Evolutionary conservation across 345 rosid genomes (phyloP), one percentile per base, ranked within the genome.

Genomic region (Lepidium sativum): DNA sequence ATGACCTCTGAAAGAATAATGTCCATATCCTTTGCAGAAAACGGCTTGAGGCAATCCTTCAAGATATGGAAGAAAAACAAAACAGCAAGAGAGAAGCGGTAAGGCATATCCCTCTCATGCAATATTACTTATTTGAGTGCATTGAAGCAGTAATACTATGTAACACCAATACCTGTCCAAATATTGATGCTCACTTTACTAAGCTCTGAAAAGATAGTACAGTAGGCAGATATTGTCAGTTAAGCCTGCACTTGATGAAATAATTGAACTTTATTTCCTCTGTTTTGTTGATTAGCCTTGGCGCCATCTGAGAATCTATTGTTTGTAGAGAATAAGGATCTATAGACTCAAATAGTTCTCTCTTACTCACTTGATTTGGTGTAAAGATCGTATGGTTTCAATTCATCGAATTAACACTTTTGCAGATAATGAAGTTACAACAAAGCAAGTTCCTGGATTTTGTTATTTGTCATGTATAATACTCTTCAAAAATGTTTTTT

Each of bases 31-130:
- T 29, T 31, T 27, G 75, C 54, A 94, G 99, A 86, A 94, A 90
- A 83, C 85, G 97, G 47, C 88, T 90, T 62, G 99, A 94, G 78
- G 80, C 82, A 20, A 78, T 77, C 23, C 86, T 94, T 63, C 99
- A 86, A 73, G 99, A 94, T 74, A 73, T 84, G 80, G 99, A 90
- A 77, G 96, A 83, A 69, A 86, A 90, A 75, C 96, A 94, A 67
- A 82, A 83, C 71, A 90, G 82, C 95, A 84, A 85, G 83, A 88
- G 79, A 81, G 99, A 94, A 47, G 84, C 78, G 78, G 99, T 94
- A 69, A 38, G 86, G 65, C 25, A 20, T 31, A 13, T 6, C 6
- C 15, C 51, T 37, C 64, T 65, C 50, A 42, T 60, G 31, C 21
- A 20, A 27, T 34, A 18, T 53, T 37, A 51, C 60, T 41, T 33